A percentile compares a stretch with the other conserved stretches of the same genome.
Evolutionary conservation across 345 rosid genomes (phyloP).

Genomic region (Eucalyptus curtisii): DNA sequence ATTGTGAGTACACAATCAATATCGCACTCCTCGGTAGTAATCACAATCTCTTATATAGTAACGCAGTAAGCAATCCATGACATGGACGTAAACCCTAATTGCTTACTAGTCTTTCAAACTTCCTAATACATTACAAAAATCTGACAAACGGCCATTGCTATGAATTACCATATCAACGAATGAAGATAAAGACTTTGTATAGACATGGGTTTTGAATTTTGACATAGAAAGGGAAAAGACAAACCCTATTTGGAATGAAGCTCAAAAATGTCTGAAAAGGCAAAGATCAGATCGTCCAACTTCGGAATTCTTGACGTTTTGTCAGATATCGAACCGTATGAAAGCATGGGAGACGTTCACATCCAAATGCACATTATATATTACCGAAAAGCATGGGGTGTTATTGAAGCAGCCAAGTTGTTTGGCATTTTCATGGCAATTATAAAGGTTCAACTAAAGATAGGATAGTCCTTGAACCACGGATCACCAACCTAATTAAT

Average conservation of each 20-base stretch:
- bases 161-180: background rate
- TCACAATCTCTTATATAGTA: background rate
- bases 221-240: background rate
- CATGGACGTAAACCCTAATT: background rate
- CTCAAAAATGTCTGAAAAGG: background rate
- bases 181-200: background rate
- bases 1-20: background rate
- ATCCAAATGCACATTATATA: background rate
- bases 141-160: background rate
- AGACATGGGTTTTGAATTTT: background rate
- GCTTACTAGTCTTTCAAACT: too few relatives aligned
- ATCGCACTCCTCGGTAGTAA: accelerated
- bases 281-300: background rate
- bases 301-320: background rate
- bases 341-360: background rate
- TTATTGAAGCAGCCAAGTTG: background rate
- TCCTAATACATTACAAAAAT: too few relatives aligned
- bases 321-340: background rate
- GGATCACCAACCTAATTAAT: background rate
- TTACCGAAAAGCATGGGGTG: background rate
- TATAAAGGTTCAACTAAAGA: background rate
- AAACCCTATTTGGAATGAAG: background rate
- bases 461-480: background rate
- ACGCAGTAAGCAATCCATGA: background rate
- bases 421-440: background rate